Evolutionary conservation across 805 yeast genomes (phyloP), one percentile per base, ranked within the genome.

Genomic region (Lipomyces sp.): DNA sequence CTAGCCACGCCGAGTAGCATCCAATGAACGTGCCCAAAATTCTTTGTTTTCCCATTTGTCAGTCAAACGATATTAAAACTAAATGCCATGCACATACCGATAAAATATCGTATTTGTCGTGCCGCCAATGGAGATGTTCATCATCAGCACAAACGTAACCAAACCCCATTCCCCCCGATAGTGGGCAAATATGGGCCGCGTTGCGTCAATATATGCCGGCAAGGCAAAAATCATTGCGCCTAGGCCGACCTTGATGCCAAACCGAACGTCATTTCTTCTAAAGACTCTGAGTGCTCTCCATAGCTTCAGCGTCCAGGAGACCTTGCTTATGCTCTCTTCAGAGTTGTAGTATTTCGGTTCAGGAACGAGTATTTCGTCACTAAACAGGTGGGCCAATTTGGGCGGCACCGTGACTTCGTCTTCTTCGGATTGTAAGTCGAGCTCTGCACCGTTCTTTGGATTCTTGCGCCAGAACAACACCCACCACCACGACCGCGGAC

Each of bases 101-200:
- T 46, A 51, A 14, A 51, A 43, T 11, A 43, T 46, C 7, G 55
- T 43, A 28, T 43, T 51, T 8, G 86, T 78, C 0, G 95, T 86
- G 0, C 95, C 93, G 10, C 95, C 95, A 4, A 86, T 70, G 0
- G 90, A 83, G 61, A 85, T 86, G 60, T 83, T 85, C 91, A 87
- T 86, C 72, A 86, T 84, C 47, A 86, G 83, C 60, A 86, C 81
- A 60, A 80, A 86, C 0, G 89, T 81, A 21, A 85, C 84, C 33
- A 86, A 68, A 0, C 88, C 82, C 95, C 95, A 86, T 65, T 86
- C 95, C 7, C 84, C 83, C 57, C 90, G 69, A 88, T 87, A 85
- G 39, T 72, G 74, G 41, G 70, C 74, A 59, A 86, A 87, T 1
- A 65, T 55, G 6, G 71, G 70, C 45, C 80, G 72, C 0, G 88